phyloP scores from a whole-genome alignment of 306 rosid species.

The Herpetospermum pedunculosum region DNA sequence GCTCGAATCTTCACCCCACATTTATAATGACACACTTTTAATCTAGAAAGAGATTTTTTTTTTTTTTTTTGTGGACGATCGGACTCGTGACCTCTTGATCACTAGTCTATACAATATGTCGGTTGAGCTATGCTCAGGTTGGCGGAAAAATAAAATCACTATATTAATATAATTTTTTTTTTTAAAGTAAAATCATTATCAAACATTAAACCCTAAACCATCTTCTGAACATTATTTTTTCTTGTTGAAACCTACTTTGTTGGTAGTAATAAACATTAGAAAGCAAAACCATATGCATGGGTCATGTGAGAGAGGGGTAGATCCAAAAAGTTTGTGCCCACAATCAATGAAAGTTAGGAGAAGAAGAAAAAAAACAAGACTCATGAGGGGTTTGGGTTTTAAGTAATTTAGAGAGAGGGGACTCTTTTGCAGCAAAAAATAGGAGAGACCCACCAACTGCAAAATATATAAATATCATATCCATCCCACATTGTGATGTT shows the following conservation, averaged over 20 bases:
- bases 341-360: background rate
- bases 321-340: conserved; percentile 24
- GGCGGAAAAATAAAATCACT: too few species aligned
- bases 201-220: background rate
- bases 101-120: too few species aligned
- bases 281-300: conserved; percentile 10
- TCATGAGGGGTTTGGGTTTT: too few species aligned
- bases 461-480: background rate
- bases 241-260: background rate
- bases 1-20: background rate
- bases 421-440: background rate
- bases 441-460: conserved; percentile 6
- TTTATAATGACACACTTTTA: too few species aligned
- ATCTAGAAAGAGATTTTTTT: too few species aligned
- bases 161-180: background rate
- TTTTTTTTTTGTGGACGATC: too few species aligned
- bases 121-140: too few species aligned
- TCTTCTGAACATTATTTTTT: background rate
- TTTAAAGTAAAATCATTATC: background rate
- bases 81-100: too few species aligned
- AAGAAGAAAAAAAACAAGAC: background rate
- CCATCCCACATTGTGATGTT: background rate
- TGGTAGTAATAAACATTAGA: background rate
- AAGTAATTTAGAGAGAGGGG: background rate
- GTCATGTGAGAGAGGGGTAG: conserved; percentile 14